Evolutionary conservation across 1,139 yeast genomes (phyloP), one percentile per base, ranked within the genome.

Genomic region (Nakaseomyces bracarensis): DNA sequence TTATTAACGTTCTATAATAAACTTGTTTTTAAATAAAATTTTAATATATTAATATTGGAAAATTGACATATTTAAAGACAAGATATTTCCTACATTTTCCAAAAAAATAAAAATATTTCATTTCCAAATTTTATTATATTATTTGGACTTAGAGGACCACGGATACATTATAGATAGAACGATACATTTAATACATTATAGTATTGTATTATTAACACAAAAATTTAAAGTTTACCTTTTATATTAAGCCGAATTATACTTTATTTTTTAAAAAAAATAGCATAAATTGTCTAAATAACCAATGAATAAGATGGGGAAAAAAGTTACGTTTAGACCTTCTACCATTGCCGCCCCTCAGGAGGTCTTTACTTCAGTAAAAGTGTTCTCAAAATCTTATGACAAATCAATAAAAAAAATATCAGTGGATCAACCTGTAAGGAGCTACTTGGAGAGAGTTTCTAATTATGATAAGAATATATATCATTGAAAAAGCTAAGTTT

Each of bases 291-390:
- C 27, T 11, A n/a, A n/a, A n/a, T n/a, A n/a, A n/a, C n/a, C 27
- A 28, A 28, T 28, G 31, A 28, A 30, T 30, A 30, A 30, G 22
- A 30, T 30, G 9, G 34, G 34, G 3, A 30, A 16, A 5, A 2
- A 16, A 30, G 13, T 16, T 11, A 30, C 9, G 34, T 18, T 30
- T 30, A 30, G 34, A 18, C 34, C 34, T 19, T 30, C 34, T 30
- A 30, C 34, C 1, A 30, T 30, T 30, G 22, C 34, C 21, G 34
- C 34, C 11, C 34, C 34, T 2, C 34, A 30, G 34, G 34, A 30
- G 22, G 34, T 30, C 18, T 18, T 16, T 18, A 30, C 34, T 9
- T 30, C 34, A 7, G 34, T 30, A 18, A 30, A 30, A 16, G 11
- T 30, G 22, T 18, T 30, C 7, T 9, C 34, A 18, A 16, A 18